Evolutionary conservation across 2,329 filamentous ascomycete species (phyloP), one percentile per base, ranked within the genome.

Genomic region (Fusarium vanettenii): DNA sequence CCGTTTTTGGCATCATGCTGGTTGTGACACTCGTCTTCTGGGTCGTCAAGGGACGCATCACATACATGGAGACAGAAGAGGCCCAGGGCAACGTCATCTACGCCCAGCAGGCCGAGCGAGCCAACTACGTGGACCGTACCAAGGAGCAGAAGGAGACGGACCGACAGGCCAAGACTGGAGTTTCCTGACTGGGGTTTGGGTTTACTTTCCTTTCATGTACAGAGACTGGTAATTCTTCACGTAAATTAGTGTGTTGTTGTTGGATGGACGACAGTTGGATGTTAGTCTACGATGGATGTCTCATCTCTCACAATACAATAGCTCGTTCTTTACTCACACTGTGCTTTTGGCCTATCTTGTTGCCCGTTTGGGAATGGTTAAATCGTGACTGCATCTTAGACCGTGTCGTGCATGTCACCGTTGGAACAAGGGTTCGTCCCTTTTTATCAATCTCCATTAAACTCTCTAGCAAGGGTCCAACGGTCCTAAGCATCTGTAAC

Each of bases 1-100:
- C 86, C 1, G 88, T 89, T 1, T 89, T 90, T 73, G 88, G 87
- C 2, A 83, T 89, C 25, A 88, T 89, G 87, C 71, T 89, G 61
- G 80, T 88, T 4, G 82, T 89, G 9, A 82, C 87, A 0, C 43
- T 88, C 2, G 82, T 79, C 0, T 89, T 89, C 69, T 90, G 88
- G 87, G 80, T 89, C 41, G 61, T 87, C 43, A 84, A 85, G 74
- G 88, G 88, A 2, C 82, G 83, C 6, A 75, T 79, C 27, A 84
- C 56, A 79, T 86, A 81, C 73, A 69, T 79, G 48, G 75, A 79
- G 67, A 78, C 77, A 0, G 77, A 79, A 61, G 77, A 79, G 62
- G 78, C 77, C 6, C 77, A 76, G 27, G 77, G 77, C 4, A 73
- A 78, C 2, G 67, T 79, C 31, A 76, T 77, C 41, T 76, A 79